phyloP scores from a whole-genome alignment of 2,329 filamentous ascomycete genomes.

The Capronia epimyces region DNA sequence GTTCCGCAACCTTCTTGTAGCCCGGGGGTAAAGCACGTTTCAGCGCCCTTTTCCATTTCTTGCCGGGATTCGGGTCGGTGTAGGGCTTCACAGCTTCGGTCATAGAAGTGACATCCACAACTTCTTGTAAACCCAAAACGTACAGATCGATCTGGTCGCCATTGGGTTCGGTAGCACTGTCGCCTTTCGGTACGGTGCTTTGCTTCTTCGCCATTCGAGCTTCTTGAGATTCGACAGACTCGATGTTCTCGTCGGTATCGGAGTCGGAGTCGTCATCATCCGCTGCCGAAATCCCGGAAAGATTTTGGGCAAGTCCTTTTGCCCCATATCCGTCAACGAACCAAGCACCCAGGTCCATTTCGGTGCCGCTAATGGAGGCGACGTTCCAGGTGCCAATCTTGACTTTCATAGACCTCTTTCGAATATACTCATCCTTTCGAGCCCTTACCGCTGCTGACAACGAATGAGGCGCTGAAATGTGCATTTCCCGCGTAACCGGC shows the following conservation, averaged over 20 bases:
- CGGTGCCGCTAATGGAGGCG: conserved; percentile 73
- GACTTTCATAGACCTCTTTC: conserved; percentile 67
- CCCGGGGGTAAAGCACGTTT: conserved; percentile 67
- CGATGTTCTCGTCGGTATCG: conserved; percentile 30
- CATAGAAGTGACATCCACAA: conserved; percentile 77
- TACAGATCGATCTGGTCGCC: conserved; percentile 78
- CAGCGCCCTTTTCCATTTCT: conserved; percentile 75
- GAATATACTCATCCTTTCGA: conserved; percentile 72
- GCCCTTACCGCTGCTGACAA: conserved; percentile 60
- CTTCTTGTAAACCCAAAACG: conserved; percentile 83
- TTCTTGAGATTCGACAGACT: conserved; percentile 47
- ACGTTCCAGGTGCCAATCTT: conserved; percentile 97
- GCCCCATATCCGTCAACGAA: conserved; percentile 74
- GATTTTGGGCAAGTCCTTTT: conserved; percentile 60
- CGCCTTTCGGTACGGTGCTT: conserved; percentile 42
- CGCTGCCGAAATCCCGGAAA: conserved; percentile 50
- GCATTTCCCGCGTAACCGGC: conserved; percentile 21
- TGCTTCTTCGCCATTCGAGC: conserved; percentile 40
- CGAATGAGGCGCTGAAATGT: conserved; percentile 36
- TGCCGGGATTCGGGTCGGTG: conserved; percentile 63
- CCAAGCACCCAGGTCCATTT: conserved; percentile 83
- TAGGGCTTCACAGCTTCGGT: conserved; percentile 73
- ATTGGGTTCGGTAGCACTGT: conserved; percentile 43
- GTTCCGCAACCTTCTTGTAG: conserved; percentile 70
- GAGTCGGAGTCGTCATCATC: conserved; percentile 28